Evolutionary conservation across 2,329 filamentous ascomycete genomes (phyloP).

Genomic region (Cladorrhinum sp.): DNA sequence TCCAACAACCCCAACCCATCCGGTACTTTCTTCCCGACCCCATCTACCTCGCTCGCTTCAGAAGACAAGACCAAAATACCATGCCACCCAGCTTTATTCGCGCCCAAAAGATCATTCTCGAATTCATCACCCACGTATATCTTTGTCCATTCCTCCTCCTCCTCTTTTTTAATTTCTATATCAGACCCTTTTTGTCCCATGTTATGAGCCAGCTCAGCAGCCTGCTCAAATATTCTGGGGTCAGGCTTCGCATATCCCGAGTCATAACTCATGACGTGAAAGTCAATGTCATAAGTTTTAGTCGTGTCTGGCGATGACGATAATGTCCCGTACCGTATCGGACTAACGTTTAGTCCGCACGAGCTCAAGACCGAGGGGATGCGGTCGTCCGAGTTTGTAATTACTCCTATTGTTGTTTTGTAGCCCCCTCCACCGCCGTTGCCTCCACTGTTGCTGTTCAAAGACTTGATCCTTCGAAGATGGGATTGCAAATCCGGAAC

Average conservation of each 20-base stretch:
- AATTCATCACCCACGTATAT: background rate
- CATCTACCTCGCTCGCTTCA: background rate
- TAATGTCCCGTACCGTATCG: slow-evolving; percentile 32
- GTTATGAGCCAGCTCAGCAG: slow-evolving; percentile 40
- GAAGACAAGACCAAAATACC: background rate
- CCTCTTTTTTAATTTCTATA: too few species aligned
- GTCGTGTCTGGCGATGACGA: background rate
- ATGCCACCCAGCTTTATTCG: background rate
- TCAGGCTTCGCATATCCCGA: slow-evolving; percentile 60
- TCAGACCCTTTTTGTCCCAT: too few species aligned
- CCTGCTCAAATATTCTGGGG: slow-evolving; percentile 52
- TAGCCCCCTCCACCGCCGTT: background rate
- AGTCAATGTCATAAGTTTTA: slow-evolving; percentile 43
- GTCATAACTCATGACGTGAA: slow-evolving; percentile 62
- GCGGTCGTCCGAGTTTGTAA: slow-evolving; percentile 64
- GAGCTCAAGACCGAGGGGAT: slow-evolving; percentile 52
- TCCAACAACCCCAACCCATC: background rate
- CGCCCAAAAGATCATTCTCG: slow-evolving; percentile 2
- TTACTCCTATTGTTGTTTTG: slow-evolving; percentile 49
- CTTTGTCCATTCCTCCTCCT: background rate
- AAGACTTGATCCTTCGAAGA: slow-evolving; percentile 7
- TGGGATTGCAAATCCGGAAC: slow-evolving; percentile 35
- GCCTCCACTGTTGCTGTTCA: too few species aligned
- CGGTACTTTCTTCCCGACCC: background rate
- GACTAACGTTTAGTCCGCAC: slow-evolving; percentile 48